A percentile compares a stretch with the other conserved stretches of the same genome.
Conservation (phyloP, 768 basidiomycete genomes). For the Lactarius vividus region DNA sequence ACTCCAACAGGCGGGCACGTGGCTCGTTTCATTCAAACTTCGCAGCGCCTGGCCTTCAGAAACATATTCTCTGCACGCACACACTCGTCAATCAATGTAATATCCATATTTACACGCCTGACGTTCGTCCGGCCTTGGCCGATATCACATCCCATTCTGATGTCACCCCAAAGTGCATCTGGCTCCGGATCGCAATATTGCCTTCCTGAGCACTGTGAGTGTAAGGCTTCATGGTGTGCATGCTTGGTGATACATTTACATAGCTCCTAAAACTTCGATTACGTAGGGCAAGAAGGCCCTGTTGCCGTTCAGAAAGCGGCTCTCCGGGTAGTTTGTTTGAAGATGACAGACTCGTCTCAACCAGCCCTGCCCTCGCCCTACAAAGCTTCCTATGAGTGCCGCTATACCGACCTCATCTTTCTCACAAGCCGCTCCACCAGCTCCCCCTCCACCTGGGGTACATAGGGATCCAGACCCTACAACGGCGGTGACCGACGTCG, state of each 20-base stretch:
- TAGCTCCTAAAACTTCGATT: not conserved
- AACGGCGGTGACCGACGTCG: not conserved
- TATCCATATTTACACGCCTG: not conserved
- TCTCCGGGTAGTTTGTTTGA: not conserved
- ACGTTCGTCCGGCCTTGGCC: not conserved
- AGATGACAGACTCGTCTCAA: not conserved
- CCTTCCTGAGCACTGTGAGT: too few species aligned
- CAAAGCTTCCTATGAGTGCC: not conserved
- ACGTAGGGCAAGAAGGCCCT: not conserved
- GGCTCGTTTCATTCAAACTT: not conserved
- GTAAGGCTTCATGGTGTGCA: not conserved
- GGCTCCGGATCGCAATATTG: not conserved
- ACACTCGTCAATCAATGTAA: not conserved
- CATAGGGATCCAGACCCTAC: not conserved
- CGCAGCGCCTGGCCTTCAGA: too few species aligned
- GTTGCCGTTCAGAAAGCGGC: not conserved
- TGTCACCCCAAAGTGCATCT: too few species aligned
- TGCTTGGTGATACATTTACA: not conserved
- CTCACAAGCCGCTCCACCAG: not conserved
- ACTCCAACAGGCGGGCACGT: not conserved
- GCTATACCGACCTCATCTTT: not conserved
- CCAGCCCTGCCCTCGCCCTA: not conserved
- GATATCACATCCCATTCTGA: not conserved
- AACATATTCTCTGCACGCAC: too few species aligned
- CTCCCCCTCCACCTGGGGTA: not conserved